Evolutionary conservation across 2,329 filamentous ascomycete species (phyloP).

Genomic region (Ophiosphaerella korrae): DNA sequence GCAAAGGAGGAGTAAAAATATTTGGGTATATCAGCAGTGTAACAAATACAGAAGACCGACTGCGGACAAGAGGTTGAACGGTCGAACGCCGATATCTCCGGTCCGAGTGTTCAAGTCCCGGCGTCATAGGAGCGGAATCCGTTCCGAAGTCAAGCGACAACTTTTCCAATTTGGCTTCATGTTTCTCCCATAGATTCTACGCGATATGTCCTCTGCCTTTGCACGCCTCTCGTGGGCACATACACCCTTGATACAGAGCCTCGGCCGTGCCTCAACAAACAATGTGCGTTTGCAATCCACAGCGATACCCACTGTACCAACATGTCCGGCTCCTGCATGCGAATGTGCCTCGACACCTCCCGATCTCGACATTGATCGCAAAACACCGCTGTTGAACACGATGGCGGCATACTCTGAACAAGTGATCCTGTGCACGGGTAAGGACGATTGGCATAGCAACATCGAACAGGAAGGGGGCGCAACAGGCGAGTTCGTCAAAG

Average conservation of each 20-base stretch:
- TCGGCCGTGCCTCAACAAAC: not conserved
- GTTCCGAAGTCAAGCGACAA: too few relatives aligned
- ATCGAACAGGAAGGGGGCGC: slow-evolving; percentile 78
- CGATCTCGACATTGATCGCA: slow-evolving; percentile 75
- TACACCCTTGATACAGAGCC: not conserved
- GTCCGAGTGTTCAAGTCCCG: too few relatives aligned
- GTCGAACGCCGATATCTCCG: too few relatives aligned
- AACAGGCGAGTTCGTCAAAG: slow-evolving; percentile 63
- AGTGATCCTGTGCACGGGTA: slow-evolving; percentile 80
- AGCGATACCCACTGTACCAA: slow-evolving; percentile 30
- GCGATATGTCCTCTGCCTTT: slow-evolving; percentile 1
- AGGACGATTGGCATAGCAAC: slow-evolving; percentile 77
- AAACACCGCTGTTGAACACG: slow-evolving; percentile 72
- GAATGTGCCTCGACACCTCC: slow-evolving; percentile 69
- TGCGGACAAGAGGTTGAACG: too few relatives aligned
- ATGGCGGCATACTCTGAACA: slow-evolving; percentile 82
- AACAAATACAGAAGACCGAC: not conserved
- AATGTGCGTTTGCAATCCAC: not conserved
- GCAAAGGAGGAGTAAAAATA: not conserved
- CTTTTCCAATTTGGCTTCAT: not conserved
- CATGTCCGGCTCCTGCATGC: slow-evolving; percentile 78
- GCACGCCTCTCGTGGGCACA: slow-evolving; percentile 4
- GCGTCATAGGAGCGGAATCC: too few relatives aligned
- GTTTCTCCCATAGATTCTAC: not conserved
- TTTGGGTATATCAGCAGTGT: not conserved